Evolutionary conservation across 2,329 filamentous ascomycete genomes (phyloP), one percentile per base, ranked within the genome.

Genomic region (Alternaria ethzedia): DNA sequence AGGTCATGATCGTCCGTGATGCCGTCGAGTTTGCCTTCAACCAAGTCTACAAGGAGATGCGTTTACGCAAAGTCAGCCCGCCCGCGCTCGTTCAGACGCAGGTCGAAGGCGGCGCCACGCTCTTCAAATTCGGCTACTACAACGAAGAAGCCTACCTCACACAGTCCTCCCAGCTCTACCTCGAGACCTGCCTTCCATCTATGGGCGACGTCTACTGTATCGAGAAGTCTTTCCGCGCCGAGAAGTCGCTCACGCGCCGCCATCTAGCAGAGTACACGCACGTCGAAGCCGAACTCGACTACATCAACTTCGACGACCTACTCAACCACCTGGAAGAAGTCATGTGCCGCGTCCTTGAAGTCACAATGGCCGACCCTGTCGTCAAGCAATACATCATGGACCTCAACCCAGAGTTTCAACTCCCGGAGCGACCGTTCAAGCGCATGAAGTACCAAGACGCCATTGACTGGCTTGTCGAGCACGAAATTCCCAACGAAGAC

Each of bases 171-270:
- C 96, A 99, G 82, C 89, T 99, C 57, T 99, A 99, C 83, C 91
- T 99, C 63, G 96, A 99, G 86, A 99, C 96, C 30, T 93, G 91
- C 70, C 85, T 99, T 30, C 93, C 95, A 11, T 93, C 91, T 55
- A 86, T 98, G 75, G 96, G 96, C 72, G 93, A 97, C 79, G 94
- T 97, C 57, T 99, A 96, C 87, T 98, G 95, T 79, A 95, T 99
- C 75, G 94, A 97, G 82, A 97, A 97, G 81, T 98, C 95, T 2
- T 99, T 99, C 90, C 94, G 96, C 66, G 96, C 96, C 13, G 96
- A 99, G 83, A 97, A 97, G 84, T 95, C 91, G 7, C 86, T 98
- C 61, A 99, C 96, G 54, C 91, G 96, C 66, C 92, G 96, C 76
- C 96, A 99, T 80, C 83, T 99, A 74, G 92, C 93, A 51, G 96